phyloP scores from a whole-genome alignment of 23 red algal species.

The Gracilaria caudata region DNA sequence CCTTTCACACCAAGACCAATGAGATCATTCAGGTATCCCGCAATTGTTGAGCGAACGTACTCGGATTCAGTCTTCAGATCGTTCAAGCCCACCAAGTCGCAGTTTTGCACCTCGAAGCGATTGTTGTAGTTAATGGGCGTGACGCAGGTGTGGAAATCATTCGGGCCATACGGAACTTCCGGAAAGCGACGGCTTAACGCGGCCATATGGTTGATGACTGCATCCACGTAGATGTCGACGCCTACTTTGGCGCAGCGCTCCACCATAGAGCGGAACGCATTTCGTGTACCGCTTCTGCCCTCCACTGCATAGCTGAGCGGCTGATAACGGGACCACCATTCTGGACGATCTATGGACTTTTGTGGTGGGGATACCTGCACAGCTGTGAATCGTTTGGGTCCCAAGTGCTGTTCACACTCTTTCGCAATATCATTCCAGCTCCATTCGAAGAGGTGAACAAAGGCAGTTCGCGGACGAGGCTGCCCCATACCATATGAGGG shows the following conservation, averaged over 20 bases:
- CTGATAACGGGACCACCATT: conserved; percentile 40
- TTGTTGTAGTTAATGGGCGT: conserved; percentile 21
- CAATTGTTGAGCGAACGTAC: conserved; percentile 12
- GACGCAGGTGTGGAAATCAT: conserved; percentile 20
- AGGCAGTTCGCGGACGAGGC: not conserved
- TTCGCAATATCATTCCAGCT: conserved; percentile 26
- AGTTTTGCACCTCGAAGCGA: conserved; percentile 23
- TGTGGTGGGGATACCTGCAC: conserved; percentile 25
- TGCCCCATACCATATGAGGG: not conserved
- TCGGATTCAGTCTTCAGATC: conserved; percentile 30
- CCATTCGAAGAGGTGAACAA: conserved; percentile 30
- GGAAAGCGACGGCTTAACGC: not conserved
- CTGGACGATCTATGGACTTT: conserved; percentile 1
- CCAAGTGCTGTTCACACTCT: conserved; percentile 11
- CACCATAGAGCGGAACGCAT: conserved; percentile 12
- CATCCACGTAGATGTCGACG: conserved; percentile 34
- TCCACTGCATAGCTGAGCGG: conserved; percentile 18
- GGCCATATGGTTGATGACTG: conserved; percentile 41
- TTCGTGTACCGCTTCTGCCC: conserved; percentile 11
- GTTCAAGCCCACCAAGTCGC: conserved; percentile 23
- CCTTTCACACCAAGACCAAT: conserved; percentile 14
- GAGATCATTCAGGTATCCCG: conserved; percentile 25
- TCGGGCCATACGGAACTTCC: not conserved
- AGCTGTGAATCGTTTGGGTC: conserved; percentile 17
- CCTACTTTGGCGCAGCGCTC: conserved; percentile 22